Base-by-base conservation (phyloP, 2,329 filamentous ascomycete species). In the Apiospora saccharicola region DNA sequence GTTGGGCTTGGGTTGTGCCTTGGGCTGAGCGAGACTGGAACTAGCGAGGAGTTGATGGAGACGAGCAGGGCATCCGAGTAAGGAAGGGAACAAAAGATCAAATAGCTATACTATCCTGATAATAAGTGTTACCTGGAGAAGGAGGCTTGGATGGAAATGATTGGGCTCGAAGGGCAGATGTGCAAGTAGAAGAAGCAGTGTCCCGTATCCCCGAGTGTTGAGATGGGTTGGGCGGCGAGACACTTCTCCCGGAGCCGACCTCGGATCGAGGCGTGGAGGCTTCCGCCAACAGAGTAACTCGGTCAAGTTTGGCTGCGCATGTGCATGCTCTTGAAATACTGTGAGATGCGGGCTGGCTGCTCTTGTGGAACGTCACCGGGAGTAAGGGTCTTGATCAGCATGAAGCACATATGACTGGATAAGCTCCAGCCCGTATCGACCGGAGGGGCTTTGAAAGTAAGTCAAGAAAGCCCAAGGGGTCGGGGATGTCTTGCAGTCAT, bases 381-480 rank as follows among this genome's bases (percentile, higher is more conserved):
- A 64, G 57, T 41, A 37, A 64, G 57, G 57, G 57, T 64, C 57
- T 41, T 64, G 57, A 64, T 22, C 57, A 24, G 57, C 57, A 64
- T 64, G 57, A 64, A 64, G 57, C 34, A 64, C 41, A 64, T 64
- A 41, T 64, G 34, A 24, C 57, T 24, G 19, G 57, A 64, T 64
- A 64, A 64, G 57, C 57, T 64, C 37, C 30, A 64, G 34, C 7
- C 57, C 34, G 57, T 64, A 22, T 41, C 34, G 10, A 13, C 22
- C 26, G 22, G 26, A 64, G 57, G n/a, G 57, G 19, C 57, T 19
- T 5, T 12, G 30, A 19, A n/a, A 22, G 30, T 13, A 64, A 64
- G 57, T 2, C 14, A 6, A 14, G n/a, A 57, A 57, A 57, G 19
- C 12, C 14, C 53, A 64, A 34, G 57, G 19, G 57, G 19, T 19